phyloP scores from a whole-genome alignment of 805 yeast species.

The Saturnispora gosingensis region DNA sequence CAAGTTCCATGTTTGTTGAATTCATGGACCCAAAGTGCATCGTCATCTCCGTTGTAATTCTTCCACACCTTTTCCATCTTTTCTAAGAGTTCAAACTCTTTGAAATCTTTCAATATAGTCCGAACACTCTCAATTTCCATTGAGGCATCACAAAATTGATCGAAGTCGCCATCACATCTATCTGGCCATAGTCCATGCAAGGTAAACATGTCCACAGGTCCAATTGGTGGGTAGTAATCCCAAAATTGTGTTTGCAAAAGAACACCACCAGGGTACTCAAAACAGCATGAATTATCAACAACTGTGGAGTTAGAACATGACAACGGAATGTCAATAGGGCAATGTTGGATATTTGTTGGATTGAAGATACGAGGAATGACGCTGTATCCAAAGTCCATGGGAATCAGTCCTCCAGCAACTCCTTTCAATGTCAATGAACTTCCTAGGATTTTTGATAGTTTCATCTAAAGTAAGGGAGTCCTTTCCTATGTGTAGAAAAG shows the following conservation, averaged over 20 bases:
- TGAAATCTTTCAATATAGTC: slow-evolving; percentile 35
- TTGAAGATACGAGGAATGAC: neutral
- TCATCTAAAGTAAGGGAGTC: neutral
- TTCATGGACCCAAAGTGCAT: slow-evolving; percentile 78
- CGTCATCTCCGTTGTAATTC: slow-evolving; percentile 59
- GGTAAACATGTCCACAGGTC: slow-evolving; percentile 65
- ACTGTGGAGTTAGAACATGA: slow-evolving; percentile 51
- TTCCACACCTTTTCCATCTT: slow-evolving; percentile 64
- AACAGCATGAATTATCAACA: slow-evolving; percentile 64
- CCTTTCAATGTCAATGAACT: neutral
- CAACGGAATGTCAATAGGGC: slow-evolving; percentile 52
- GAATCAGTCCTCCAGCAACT: neutral
- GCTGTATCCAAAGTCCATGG: neutral
- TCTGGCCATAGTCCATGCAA: slow-evolving; percentile 89
- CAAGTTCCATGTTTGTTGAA: slow-evolving; percentile 94
- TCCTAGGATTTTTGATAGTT: neutral
- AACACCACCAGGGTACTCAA: slow-evolving; percentile 79
- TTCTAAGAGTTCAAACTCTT: slow-evolving; percentile 43
- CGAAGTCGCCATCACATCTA: slow-evolving; percentile 72
- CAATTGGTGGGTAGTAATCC: slow-evolving; percentile 74
- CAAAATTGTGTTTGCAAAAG: slow-evolving; percentile 84
- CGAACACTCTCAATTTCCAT: slow-evolving; percentile 46
- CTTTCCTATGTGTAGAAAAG: neutral
- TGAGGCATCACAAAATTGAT: slow-evolving; percentile 64
- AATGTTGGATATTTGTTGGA: slow-evolving; percentile 19